These are phyloP conservation scores for Blastocystis hominis DNA, from an alignment of 352 stramenopile species.

Conservation along the genomic window DNA sequence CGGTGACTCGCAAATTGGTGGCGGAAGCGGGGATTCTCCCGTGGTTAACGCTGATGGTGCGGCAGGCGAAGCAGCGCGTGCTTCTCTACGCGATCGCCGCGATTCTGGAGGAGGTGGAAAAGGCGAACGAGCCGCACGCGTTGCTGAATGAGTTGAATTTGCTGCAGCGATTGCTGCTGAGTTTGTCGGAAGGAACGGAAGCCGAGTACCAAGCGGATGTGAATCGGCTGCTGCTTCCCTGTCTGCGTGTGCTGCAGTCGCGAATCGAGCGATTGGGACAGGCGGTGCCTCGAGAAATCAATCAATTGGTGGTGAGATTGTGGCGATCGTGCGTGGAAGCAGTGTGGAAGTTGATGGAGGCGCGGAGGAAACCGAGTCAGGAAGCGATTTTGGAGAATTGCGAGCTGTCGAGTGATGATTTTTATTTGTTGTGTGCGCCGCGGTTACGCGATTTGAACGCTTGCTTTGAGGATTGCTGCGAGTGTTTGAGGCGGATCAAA, in stretches of 20 bases:
- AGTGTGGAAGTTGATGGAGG: background rate
- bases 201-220: background rate
- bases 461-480: background rate
- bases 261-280: background rate
- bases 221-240: conserved; percentile 1
- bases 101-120: background rate
- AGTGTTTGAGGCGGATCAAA: background rate
- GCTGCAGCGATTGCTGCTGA: background rate
- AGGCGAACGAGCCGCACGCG: background rate
- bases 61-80: background rate
- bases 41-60: background rate
- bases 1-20: background rate
- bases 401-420: conserved; percentile 28
- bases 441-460: background rate
- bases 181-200: background rate
- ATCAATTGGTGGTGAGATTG: background rate
- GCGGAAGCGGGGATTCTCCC: background rate
- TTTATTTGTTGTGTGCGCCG: conserved; percentile 25
- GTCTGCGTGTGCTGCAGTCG: background rate
- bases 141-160: background rate
- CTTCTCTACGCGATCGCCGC: background rate
- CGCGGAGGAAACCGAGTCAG: background rate
- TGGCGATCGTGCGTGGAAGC: background rate
- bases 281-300: background rate
- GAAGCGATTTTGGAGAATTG: background rate